Conservation (phyloP, 306 rosid genomes). For the Amphicarpaea edgeworthii region DNA sequence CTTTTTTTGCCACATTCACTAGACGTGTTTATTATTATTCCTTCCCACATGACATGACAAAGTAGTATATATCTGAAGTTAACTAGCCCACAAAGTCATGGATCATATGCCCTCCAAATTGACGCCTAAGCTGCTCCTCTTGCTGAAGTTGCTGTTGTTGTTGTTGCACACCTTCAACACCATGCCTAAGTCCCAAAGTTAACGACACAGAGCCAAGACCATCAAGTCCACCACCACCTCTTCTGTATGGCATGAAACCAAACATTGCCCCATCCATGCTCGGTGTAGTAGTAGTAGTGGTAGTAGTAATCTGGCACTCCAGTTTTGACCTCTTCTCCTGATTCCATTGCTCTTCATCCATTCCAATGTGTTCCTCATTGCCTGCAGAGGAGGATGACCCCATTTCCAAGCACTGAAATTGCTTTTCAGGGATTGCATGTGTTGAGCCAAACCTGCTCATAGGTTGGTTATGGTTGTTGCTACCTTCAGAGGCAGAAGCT, state of each 20-base stretch:
- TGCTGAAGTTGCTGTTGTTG: slow-evolving; percentile 44
- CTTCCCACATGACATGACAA: too few relatives aligned
- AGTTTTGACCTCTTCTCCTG: slow-evolving; percentile 73
- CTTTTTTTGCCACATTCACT: not conserved
- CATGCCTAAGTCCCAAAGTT: slow-evolving; percentile 77
- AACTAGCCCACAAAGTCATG: slow-evolving; percentile 76
- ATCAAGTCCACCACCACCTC: slow-evolving; percentile 54
- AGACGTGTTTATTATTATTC: slow-evolving; percentile 7
- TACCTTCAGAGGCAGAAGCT: slow-evolving; percentile 42
- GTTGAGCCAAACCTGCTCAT: slow-evolving; percentile 15
- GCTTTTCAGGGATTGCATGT: slow-evolving; percentile 40
- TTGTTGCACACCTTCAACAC: slow-evolving; percentile 65
- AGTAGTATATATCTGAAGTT: too few relatives aligned
- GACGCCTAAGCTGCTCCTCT: slow-evolving; percentile 62
- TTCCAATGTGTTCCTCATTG: slow-evolving; percentile 43
- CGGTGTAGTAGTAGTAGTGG: slow-evolving; percentile 49
- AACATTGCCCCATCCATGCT: slow-evolving; percentile 62
- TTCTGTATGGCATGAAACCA: slow-evolving; percentile 73
- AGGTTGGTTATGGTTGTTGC: slow-evolving; percentile 29
- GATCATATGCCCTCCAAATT: slow-evolving; percentile 65
- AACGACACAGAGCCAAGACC: slow-evolving; percentile 76
- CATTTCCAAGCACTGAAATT: slow-evolving; percentile 50
- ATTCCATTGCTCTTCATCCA: slow-evolving; percentile 48
- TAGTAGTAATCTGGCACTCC: slow-evolving; percentile 49
- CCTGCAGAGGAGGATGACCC: slow-evolving; percentile 44